Evolutionary conservation across 192 early-diverging fungal species (phyloP).

Genomic region (Radiomyces spectabilis): DNA sequence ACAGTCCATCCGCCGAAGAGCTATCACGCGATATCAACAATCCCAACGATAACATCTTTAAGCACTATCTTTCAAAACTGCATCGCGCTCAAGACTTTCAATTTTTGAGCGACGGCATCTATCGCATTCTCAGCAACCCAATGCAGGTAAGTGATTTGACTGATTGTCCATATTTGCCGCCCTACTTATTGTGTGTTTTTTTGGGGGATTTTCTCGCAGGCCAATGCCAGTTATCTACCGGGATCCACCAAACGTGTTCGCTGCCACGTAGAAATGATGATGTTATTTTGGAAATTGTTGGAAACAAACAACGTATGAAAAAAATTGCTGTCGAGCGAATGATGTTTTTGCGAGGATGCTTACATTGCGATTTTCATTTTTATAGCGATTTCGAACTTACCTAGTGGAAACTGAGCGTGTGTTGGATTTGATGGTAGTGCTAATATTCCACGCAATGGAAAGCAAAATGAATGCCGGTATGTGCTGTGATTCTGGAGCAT

Average conservation of each 20-base stretch:
- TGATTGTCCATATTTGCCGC: not conserved
- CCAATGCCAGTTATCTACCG: constrained; percentile 68
- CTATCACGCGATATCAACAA: not conserved
- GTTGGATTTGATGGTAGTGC: constrained; percentile 50
- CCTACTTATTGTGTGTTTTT: too few species aligned
- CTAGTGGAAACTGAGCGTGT: constrained; percentile 53
- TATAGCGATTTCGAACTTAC: constrained; percentile 57
- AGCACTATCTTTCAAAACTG: constrained; percentile 71
- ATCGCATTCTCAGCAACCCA: constrained; percentile 77
- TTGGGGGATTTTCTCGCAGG: too few species aligned
- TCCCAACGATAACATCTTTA: constrained; percentile 59
- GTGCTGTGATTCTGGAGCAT: not conserved
- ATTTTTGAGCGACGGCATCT: constrained; percentile 68
- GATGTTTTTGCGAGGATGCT: too few species aligned
- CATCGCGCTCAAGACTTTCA: constrained; percentile 80
- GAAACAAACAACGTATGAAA: constrained; percentile 65
- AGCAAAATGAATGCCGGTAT: constrained; percentile 51
- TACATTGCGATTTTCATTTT: too few species aligned
- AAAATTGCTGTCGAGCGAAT: too few species aligned
- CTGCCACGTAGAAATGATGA: constrained; percentile 60
- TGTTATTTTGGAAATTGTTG: constrained; percentile 81
- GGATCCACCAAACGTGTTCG: constrained; percentile 64
- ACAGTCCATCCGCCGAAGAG: not conserved
- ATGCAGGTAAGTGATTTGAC: constrained; percentile 36
- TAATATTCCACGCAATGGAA: constrained; percentile 59